Evolutionary conservation across 352 stramenopile species (phyloP).

Genomic region (Nothophytophthora sp.): DNA sequence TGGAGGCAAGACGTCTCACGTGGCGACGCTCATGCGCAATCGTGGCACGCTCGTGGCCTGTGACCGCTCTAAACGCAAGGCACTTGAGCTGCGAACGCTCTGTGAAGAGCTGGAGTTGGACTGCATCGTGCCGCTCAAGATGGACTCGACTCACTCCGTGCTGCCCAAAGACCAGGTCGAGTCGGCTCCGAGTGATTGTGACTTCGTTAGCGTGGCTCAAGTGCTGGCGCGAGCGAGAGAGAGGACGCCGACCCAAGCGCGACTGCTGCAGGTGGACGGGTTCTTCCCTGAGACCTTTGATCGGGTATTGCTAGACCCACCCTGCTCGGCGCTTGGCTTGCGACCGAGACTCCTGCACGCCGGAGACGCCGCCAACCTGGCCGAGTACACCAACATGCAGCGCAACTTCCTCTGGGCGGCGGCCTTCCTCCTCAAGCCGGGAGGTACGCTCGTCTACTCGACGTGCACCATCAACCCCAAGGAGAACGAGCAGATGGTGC

Average conservation of each 20-base stretch:
- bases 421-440: conserved; percentile 88
- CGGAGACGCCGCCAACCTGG: conserved; percentile 64
- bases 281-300: conserved; percentile 95
- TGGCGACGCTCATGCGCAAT: conserved; percentile 93
- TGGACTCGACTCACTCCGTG: conserved; percentile 92
- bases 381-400: conserved; percentile 86
- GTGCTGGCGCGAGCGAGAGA: conserved; percentile 60
- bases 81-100: conserved; percentile 70
- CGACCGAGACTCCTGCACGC: conserved; percentile 90
- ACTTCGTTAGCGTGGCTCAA: conserved; percentile 44
- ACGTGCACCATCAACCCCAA: conserved; percentile 94
- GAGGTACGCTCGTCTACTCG: conserved; percentile 93
- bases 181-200: conserved; percentile 6
- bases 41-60: conserved; percentile 83
- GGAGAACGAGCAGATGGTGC: conserved; percentile 94
- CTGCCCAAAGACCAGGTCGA: conserved; percentile 44
- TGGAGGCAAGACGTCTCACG: conserved; percentile 93
- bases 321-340: conserved; percentile 91
- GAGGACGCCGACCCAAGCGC: conserved; percentile 46
- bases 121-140: conserved; percentile 54
- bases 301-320: conserved; percentile 92
- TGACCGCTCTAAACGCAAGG: conserved; percentile 92
- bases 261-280: conserved; percentile 76
- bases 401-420: conserved; percentile 89
- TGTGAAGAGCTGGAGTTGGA: conserved; percentile 71